A percentile compares a stretch with the other conserved stretches of the same genome.
phyloP scores from a whole-genome alignment of 1,284 basidiomycete genomes.

The Cryptococcus floricola region DNA sequence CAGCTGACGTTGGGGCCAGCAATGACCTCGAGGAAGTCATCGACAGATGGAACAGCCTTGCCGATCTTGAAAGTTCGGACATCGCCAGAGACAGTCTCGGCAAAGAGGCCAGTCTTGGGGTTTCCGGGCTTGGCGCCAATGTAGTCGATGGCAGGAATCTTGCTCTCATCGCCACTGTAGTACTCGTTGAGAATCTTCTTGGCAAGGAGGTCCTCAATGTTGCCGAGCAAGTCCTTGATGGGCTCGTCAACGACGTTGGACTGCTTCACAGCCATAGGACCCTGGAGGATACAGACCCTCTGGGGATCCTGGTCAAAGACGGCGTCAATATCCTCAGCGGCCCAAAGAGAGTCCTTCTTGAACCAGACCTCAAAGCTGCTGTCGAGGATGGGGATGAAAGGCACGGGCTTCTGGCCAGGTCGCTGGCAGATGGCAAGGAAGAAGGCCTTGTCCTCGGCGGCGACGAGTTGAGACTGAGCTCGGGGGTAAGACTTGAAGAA shows the following conservation, averaged over 20 bases:
- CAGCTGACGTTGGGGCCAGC: constrained; percentile 78
- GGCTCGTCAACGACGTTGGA: constrained; percentile 87
- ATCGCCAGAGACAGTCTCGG: constrained; percentile 52
- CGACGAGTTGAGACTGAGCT: constrained; percentile 78
- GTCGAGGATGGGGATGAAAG: constrained; percentile 97
- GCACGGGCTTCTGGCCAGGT: constrained; percentile 95
- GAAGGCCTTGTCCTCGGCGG: constrained; percentile 91
- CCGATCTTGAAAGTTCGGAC: constrained; percentile 61
- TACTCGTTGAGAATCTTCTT: constrained; percentile 73
- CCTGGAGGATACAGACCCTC: constrained; percentile 95
- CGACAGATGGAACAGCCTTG: constrained; percentile 57
- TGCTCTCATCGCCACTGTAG: constrained; percentile 73
- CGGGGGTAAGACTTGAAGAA: constrained; percentile 85
- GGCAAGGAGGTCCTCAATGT: constrained; percentile 74
- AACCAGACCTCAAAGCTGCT: constrained; percentile 94
- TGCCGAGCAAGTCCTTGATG: constrained; percentile 84
- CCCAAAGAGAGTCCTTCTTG: constrained; percentile 99
- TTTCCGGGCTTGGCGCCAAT: constrained; percentile 58
- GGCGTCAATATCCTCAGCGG: constrained; percentile 95
- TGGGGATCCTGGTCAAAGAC: constrained; percentile 98
- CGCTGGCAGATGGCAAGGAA: constrained; percentile 93
- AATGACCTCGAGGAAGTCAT: constrained; percentile 78
- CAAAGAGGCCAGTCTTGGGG: constrained; percentile 54
- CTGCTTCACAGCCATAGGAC: constrained; percentile 89
- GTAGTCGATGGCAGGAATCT: constrained; percentile 82